Evolutionary conservation across 805 yeast genomes (phyloP).

Genomic region (Cyberlindnera saturnus): DNA sequence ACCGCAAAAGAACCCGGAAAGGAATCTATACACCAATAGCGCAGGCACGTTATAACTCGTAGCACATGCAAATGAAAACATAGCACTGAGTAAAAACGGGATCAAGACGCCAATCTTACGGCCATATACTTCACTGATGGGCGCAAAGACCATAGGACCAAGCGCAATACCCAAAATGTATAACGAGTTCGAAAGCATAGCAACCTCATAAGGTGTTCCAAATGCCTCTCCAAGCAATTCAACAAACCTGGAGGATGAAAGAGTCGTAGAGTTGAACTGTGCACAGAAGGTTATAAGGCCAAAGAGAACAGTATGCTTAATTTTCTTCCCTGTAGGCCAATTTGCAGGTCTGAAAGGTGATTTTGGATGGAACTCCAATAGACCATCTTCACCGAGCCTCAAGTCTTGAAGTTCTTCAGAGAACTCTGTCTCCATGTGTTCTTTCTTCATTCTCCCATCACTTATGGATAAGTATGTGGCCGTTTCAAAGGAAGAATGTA

Average conservation of each 20-base stretch:
- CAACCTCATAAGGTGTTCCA: constrained; percentile 40
- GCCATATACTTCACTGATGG: constrained; percentile 38
- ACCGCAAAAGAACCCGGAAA: constrained; percentile 54
- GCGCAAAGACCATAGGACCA: constrained; percentile 57
- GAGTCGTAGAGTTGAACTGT: constrained; percentile 45
- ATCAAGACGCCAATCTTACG: constrained; percentile 37
- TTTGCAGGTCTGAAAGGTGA: constrained; percentile 14
- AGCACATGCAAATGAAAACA: constrained; percentile 46
- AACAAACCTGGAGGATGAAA: constrained; percentile 33
- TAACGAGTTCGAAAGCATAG: constrained; percentile 50
- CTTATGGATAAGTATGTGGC: too few relatives aligned
- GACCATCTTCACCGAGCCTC: not conserved
- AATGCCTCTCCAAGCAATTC: constrained; percentile 29
- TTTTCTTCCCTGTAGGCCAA: constrained; percentile 32
- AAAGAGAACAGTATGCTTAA: constrained; percentile 32
- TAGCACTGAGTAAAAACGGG: constrained; percentile 33
- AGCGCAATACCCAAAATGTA: constrained; percentile 62
- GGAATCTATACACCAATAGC: constrained; percentile 46
- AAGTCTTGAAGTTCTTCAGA: not conserved
- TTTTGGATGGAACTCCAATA: not conserved
- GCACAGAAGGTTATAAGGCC: constrained; percentile 37
- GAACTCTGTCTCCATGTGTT: too few relatives aligned
- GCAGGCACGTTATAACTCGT: constrained; percentile 44
- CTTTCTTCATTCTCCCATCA: too few relatives aligned
- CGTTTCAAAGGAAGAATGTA: too few relatives aligned